These are phyloP conservation scores for Buddleja alternifolia DNA, from an alignment of 257 asterid species.

Conservation along the genomic window DNA sequence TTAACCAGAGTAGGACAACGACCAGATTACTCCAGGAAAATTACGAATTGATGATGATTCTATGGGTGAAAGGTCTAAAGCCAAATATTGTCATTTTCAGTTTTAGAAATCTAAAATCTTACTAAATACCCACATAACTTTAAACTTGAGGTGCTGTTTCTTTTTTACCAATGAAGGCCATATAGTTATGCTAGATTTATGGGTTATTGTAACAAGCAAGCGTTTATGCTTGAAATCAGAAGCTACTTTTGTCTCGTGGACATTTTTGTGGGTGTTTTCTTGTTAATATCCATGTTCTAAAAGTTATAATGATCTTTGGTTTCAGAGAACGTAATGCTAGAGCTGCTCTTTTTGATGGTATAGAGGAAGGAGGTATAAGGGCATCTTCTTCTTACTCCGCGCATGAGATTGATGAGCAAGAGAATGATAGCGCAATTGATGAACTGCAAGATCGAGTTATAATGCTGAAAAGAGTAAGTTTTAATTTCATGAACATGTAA, in stretches of 20 bases:
- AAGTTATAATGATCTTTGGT: constrained; percentile 17
- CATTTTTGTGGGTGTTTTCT: not conserved
- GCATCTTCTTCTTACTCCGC: constrained; percentile 77
- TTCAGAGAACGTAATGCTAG: constrained; percentile 79
- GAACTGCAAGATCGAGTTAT: constrained; percentile 85
- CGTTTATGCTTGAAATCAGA: not conserved
- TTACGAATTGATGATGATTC: too few relatives aligned
- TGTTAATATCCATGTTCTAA: not conserved
- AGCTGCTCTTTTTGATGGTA: constrained; percentile 93
- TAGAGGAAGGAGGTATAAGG: constrained; percentile 95
- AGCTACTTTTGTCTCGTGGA: not conserved
- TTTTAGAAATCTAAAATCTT: too few relatives aligned
- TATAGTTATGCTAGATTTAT: not conserved
- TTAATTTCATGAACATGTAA: constrained; percentile 4
- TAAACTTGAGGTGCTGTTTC: not conserved
- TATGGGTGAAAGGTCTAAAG: too few relatives aligned
- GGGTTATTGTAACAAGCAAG: not conserved
- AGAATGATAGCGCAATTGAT: constrained; percentile 75
- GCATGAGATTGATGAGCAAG: constrained; percentile 93
- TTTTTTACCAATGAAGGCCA: not conserved
- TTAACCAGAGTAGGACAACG: too few relatives aligned
- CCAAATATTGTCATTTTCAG: too few relatives aligned
- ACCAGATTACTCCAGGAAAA: too few relatives aligned
- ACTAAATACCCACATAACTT: not conserved
- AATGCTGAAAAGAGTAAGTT: constrained; percentile 80